phyloP scores from a whole-genome alignment of 2,329 filamentous ascomycete species.

The Xylariaceae sp. region DNA sequence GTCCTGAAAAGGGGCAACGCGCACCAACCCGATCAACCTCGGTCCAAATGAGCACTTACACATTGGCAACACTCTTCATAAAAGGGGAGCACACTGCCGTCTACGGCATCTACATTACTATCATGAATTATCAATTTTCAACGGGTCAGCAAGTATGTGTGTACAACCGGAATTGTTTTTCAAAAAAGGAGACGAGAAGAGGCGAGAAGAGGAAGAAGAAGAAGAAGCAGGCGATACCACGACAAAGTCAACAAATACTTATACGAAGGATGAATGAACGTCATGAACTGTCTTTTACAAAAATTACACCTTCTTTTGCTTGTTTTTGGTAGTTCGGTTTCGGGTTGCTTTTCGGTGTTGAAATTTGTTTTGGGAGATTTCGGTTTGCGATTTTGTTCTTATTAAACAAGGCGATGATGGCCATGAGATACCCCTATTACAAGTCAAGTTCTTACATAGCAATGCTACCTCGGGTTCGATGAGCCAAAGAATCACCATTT shows the following conservation, averaged over 20 bases:
- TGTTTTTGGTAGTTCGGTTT: no score
- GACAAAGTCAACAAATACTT: background rate
- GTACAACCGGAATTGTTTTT: no score
- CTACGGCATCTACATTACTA: background rate
- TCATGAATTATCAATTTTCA: background rate
- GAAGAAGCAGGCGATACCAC: background rate
- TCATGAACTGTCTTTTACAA: no score
- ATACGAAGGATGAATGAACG: background rate
- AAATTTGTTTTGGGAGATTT: background rate
- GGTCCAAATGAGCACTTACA: background rate
- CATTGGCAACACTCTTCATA: background rate
- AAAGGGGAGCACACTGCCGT: background rate
- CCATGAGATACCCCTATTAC: background rate
- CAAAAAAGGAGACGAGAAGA: no score
- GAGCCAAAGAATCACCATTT: background rate
- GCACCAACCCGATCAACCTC: background rate
- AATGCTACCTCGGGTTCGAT: constrained; percentile 2
- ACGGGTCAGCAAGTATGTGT: background rate
- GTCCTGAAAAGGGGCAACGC: background rate
- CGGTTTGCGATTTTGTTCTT: background rate
- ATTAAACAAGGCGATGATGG: background rate
- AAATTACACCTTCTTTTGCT: no score
- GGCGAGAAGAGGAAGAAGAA: background rate
- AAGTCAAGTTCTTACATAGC: background rate
- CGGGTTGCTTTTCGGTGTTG: no score